Base-by-base conservation (phyloP, 306 rosid species). In the Vigna unguiculata region DNA sequence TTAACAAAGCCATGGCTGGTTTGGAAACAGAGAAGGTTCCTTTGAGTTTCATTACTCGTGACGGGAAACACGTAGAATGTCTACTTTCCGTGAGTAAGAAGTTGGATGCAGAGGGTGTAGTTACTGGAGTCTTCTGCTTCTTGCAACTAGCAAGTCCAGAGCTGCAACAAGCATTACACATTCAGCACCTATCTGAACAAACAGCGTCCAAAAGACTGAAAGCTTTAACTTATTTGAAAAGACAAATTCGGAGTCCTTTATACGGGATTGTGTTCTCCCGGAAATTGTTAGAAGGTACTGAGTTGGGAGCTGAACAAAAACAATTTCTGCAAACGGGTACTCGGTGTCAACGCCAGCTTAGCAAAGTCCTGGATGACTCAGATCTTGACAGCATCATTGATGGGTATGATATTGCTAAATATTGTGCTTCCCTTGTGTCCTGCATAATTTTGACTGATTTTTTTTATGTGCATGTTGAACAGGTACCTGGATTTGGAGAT, bases 81-180 rank as follows among this genome's bases (percentile, higher is more conserved):
- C 78, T 90, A 46, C 87, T 93, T 30, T 90, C 90, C 63, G 89
- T 86, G 72, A 93, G 81, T 77, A 87, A 89, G 87, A 90, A 90
- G 78, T 46, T 87, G 81, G 91, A 93, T 71, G 52, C 78, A 68
- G 93, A 87, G 22, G 89, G 97, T 48, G 79, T 59, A 1, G 86
- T 87, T 76, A 90, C 93, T 6, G 96, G 96, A 12, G 75, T 90
- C 67, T 93, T 93, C 73, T 93, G 93, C 88, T 93, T 90, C 86
- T 82, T 90, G 90, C 96, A 90, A 78, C 89, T 89, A 30, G 90
- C 96, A 79, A 93, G 94, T 83, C 87, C 77, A 20, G 97, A 93
- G 90, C 84, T 89, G 86, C 96, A 90, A 79, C 90, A 83, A 61
- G 96, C 93, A 71, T 84, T 93, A 6, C 90, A 90, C 71, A 79